Base-by-base conservation (phyloP, 2,329 filamentous ascomycete genomes). In the Aschersonia sp. region DNA sequence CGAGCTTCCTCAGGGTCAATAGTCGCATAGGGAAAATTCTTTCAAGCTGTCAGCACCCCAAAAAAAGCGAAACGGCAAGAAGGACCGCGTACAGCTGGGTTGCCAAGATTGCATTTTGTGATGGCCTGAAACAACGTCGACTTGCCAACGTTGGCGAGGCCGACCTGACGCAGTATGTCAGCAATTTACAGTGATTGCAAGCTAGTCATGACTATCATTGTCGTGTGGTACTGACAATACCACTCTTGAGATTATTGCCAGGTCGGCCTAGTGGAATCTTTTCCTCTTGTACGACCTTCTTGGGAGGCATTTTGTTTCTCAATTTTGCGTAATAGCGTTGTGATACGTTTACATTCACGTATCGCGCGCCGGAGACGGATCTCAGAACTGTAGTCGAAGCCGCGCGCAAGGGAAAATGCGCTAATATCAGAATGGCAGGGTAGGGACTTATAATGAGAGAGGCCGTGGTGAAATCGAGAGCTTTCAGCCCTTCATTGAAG, bases 51-150 rank as follows among this genome's bases (percentile, higher is more conserved):
- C 59, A 65, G 62, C 59, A 65, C 60, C 59, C 61, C 58, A 55
- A 56, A 63, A 61, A 62, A 63, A 55, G 58, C 59, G 53, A 55
- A 54, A 53, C 51, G 53, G 56, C 54, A 58, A 42, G 49, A 56
- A 56, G 57, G 57, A 59, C 55, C 59, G 76, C 80, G 69, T 76
- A 87, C 83, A 74, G 92, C 92, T 60, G 94, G 94, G 74, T 97
- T 98, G 72, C 94, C 92, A 61, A 98, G 83, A 56, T 82, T 81
- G 70, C 85, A 95, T 77, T 96, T 97, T 65, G 92, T 98, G 71
- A 98, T 96, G 65, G 92, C 89, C 76, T 98, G 94, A 80, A 98
- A 98, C 61, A 98, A 82, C 35, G 94, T 98, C 56, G 92, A 98
- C 75, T 98, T 98, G 69, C 92, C 92, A 59, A 98, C 94, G 70